Evolutionary conservation across 169 alveolate species (phyloP).

Genomic region (Plasmodium vinckei): DNA sequence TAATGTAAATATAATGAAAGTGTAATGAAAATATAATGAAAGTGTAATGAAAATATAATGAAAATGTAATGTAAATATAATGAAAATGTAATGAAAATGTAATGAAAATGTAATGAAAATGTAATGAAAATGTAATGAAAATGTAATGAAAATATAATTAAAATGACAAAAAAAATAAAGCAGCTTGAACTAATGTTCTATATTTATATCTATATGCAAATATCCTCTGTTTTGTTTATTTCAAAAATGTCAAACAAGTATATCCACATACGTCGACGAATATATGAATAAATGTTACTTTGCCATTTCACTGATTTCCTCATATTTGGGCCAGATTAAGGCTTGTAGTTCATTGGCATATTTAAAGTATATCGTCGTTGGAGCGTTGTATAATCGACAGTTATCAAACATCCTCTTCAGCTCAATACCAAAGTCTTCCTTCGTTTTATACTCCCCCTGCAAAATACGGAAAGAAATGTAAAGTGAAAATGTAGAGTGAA

Average conservation of each 20-base stretch:
- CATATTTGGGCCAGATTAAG: conserved; percentile 91
- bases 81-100: background rate
- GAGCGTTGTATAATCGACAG: conserved; percentile 95
- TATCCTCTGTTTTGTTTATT: no score
- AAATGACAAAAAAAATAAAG: background rate
- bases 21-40: background rate
- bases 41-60: background rate
- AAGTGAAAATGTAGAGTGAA: background rate
- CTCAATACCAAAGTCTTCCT: conserved; percentile 93
- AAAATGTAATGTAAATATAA: background rate
- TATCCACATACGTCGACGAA: background rate
- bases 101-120: background rate
- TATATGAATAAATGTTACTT: background rate
- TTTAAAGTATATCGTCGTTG: conserved; percentile 96
- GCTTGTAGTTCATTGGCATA: conserved; percentile 96
- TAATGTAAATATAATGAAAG: background rate
- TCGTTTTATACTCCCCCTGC: conserved; percentile 92
- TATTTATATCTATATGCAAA: background rate
- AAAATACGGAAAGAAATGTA: conserved; percentile 5
- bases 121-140: background rate
- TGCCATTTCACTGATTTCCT: conserved; percentile 79
- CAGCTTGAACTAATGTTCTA: background rate
- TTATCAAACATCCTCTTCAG: conserved; percentile 95
- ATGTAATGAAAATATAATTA: background rate
- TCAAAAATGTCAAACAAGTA: background rate